Evolutionary conservation across 176 grass and related monocot genomes (phyloP).

Genomic region (Chrysopogon serrulatus): DNA sequence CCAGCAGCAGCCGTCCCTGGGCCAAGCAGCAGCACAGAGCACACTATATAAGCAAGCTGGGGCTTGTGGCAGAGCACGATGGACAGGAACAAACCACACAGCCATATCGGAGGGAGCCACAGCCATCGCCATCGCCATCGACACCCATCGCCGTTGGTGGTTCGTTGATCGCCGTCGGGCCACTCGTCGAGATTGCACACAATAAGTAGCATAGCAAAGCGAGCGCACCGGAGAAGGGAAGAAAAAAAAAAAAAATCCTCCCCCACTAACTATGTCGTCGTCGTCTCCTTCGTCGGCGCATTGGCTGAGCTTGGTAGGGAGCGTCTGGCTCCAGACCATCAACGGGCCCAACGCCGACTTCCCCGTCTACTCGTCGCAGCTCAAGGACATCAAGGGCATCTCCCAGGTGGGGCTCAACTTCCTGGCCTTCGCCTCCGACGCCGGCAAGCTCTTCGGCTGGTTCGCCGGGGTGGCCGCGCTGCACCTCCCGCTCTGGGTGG

Average conservation of each 20-base stretch:
- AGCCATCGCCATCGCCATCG: slow-evolving; percentile 31
- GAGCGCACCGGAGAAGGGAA: background rate
- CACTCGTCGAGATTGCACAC: slow-evolving; percentile 25
- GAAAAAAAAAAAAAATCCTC: background rate
- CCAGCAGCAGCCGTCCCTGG: background rate
- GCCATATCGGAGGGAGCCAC: slow-evolving; percentile 30
- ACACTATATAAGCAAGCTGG: slow-evolving; percentile 33
- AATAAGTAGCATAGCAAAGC: slow-evolving; percentile 23
- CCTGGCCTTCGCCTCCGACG: slow-evolving; percentile 95
- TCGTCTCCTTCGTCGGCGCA: slow-evolving; percentile 53
- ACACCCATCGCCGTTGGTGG: background rate
- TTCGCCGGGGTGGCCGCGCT: slow-evolving; percentile 65
- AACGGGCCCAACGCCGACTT: slow-evolving; percentile 95
- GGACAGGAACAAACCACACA: slow-evolving; percentile 52
- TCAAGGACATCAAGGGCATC: slow-evolving; percentile 77
- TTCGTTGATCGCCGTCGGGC: slow-evolving; percentile 33
- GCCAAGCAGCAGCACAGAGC: background rate
- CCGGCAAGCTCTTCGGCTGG: slow-evolving; percentile 92
- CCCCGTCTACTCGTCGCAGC: slow-evolving; percentile 85
- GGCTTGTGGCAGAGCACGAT: slow-evolving; percentile 37
- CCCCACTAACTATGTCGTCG: slow-evolving; percentile 7
- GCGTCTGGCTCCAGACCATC: slow-evolving; percentile 91
- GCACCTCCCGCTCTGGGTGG: slow-evolving; percentile 67
- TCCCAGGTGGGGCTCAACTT: slow-evolving; percentile 86
- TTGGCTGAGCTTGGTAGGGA: slow-evolving; percentile 88